Conservation (phyloP, 2,329 filamentous ascomycete species). For the Zasmidium angulare region DNA sequence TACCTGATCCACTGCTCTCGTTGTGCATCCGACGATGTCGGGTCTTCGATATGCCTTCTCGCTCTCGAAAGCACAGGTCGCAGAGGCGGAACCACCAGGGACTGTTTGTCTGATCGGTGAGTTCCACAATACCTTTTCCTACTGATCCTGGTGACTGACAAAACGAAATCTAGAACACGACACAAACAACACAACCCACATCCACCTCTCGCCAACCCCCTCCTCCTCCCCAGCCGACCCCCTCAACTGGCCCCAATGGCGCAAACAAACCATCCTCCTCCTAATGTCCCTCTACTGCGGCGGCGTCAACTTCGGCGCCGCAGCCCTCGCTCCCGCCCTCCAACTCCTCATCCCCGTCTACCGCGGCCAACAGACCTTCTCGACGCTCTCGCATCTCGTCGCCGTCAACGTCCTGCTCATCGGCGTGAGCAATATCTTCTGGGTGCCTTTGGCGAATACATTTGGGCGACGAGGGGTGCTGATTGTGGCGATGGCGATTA, state of each 20-base stretch:
- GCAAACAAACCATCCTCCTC: constrained; percentile 37
- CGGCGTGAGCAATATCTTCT: constrained; percentile 41
- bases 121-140: constrained; percentile 6
- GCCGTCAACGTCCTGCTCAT: constrained; percentile 42
- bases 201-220: constrained; percentile 39
- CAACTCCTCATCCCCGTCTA: constrained; percentile 20
- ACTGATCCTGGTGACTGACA: background rate
- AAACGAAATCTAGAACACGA: constrained; percentile 24
- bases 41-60: constrained; percentile 35
- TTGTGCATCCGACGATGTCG: constrained; percentile 32
- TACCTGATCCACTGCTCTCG: no score
- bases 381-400: constrained; percentile 37
- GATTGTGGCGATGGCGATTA: constrained; percentile 37
- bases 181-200: constrained; percentile 36
- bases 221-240: constrained; percentile 42
- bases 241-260: constrained; percentile 40
- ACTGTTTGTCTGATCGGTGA: constrained; percentile 41
- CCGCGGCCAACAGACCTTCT: constrained; percentile 29
- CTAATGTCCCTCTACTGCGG: constrained; percentile 42
- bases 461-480: constrained; percentile 42
- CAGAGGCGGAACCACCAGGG: constrained; percentile 39
- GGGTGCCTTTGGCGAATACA: constrained; percentile 43
- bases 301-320: constrained; percentile 39
- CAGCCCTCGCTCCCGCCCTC: constrained; percentile 38
- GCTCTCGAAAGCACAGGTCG: constrained; percentile 41